Conservation (phyloP, 495 filamentous ascomycete genomes). For the Achaetomiella virescens region DNA sequence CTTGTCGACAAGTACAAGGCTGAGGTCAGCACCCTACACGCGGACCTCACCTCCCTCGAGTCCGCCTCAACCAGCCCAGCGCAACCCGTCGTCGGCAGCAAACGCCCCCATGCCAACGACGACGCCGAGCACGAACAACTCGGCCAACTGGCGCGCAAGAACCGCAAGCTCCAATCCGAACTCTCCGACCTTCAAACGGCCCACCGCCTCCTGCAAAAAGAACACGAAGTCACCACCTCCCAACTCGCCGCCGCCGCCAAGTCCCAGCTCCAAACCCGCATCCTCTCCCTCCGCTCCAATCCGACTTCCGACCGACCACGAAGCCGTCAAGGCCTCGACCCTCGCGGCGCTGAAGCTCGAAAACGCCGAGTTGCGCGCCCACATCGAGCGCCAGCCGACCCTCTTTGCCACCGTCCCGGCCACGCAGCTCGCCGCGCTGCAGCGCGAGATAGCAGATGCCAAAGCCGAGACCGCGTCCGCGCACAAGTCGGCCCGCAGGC, state of each 20-base stretch:
- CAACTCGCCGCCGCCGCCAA: conserved; percentile 66
- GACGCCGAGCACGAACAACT: conserved; percentile 67
- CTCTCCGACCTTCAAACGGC: conserved; percentile 61
- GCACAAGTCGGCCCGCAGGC: conserved; percentile 75
- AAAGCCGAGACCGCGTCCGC: conserved; percentile 67
- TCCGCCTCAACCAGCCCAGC: conserved; percentile 24
- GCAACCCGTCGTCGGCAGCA: conserved; percentile 39
- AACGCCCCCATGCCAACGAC: conserved; percentile 51
- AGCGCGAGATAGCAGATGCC: conserved; percentile 65
- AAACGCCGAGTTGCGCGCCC: conserved; percentile 73
- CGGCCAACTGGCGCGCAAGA: conserved; percentile 77
- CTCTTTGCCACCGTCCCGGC: conserved; percentile 56
- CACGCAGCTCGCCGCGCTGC: conserved; percentile 66
- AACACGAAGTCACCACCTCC: conserved; percentile 62
- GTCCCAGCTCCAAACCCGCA: conserved; percentile 67
- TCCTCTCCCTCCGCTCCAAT: conserved; percentile 83
- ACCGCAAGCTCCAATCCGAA: conserved; percentile 75
- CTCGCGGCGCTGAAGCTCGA: conserved; percentile 71
- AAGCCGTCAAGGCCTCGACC: conserved; percentile 74
- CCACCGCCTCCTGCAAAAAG: conserved; percentile 60
- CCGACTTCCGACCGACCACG: conserved; percentile 77
- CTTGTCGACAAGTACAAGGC: conserved; percentile 80
- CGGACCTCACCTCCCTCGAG: conserved; percentile 63
- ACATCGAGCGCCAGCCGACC: conserved; percentile 53
- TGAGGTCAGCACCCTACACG: conserved; percentile 70